These are phyloP conservation scores for Globisporangium nunn DNA, from an alignment of 352 stramenopile genomes.

Conservation along the genomic window DNA sequence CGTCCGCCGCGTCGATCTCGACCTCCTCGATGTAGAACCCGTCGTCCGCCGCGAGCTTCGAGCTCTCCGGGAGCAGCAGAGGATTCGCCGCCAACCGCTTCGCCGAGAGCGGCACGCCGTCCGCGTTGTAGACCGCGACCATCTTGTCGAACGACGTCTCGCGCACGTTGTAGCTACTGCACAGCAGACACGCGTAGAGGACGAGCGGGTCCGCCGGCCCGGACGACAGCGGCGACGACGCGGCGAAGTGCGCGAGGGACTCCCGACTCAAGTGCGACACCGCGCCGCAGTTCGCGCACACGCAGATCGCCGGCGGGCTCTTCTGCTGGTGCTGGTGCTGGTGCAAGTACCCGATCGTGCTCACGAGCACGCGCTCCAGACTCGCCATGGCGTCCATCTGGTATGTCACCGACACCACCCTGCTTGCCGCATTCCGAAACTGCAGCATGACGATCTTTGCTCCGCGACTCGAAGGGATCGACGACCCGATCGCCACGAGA, in stretches of 20 bases:
- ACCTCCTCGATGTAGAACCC: conserved; percentile 59
- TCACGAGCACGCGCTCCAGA: conserved; percentile 32
- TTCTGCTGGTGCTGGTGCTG: conserved; percentile 37
- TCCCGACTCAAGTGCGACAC: conserved; percentile 49
- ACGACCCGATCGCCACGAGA: conserved; percentile 47
- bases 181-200: conserved; percentile 64
- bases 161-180: conserved; percentile 62
- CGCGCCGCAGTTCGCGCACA: conserved; percentile 51
- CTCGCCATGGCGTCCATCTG: conserved; percentile 34
- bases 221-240: conserved; percentile 8
- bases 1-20: conserved; percentile 20
- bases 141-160: conserved; percentile 58
- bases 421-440: conserved; percentile 17
- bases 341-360: conserved; percentile 40
- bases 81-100: conserved; percentile 24
- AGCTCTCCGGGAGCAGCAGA: conserved; percentile 23
- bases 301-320: conserved; percentile 29
- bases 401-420: conserved; percentile 38
- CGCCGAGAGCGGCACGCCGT: conserved; percentile 35
- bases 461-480: conserved; percentile 38
- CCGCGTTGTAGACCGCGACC: conserved; percentile 31
- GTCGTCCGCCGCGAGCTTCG: conserved; percentile 21
- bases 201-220: conserved; percentile 21
- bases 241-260: conserved; percentile 16
- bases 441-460: conserved; percentile 54